A percentile compares a stretch with the other conserved stretches of the same genome.
Evolutionary conservation across 495 filamentous ascomycete genomes (phyloP).

Genomic region (Aeminium ludgeri): DNA sequence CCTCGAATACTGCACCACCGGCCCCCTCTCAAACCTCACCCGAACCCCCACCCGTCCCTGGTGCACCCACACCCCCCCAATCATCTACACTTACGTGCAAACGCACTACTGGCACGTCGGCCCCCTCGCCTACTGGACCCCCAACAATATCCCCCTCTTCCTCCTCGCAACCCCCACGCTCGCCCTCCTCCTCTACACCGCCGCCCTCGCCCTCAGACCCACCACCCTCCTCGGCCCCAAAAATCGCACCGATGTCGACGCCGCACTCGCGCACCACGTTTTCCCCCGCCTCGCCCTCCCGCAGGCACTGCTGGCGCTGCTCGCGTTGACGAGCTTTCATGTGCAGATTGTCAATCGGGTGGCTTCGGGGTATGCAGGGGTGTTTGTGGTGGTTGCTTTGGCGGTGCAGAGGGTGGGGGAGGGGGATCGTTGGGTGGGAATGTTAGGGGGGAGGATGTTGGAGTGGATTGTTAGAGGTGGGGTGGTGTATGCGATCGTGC

Average conservation of each 20-base stretch:
- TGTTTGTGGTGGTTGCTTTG: conserved; percentile 62
- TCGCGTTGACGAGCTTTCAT: conserved; percentile 67
- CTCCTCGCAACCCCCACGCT: conserved; percentile 67
- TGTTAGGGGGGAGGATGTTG: conserved; percentile 3
- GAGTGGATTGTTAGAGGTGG: conserved; percentile 41
- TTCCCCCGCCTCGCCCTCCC: conserved; percentile 44
- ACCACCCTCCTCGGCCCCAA: background rate
- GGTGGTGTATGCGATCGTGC: conserved; percentile 65
- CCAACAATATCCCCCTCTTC: conserved; percentile 77
- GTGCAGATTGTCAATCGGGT: conserved; percentile 87
- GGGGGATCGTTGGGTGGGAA: background rate
- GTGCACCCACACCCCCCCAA: conserved; percentile 56
- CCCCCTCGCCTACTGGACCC: conserved; percentile 78
- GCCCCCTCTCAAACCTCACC: no score
- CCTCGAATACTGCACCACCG: conserved; percentile 43
- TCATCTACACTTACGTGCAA: conserved; percentile 85
- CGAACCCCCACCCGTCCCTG: conserved; percentile 55
- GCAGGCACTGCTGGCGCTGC: conserved; percentile 52
- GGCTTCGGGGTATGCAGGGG: conserved; percentile 73
- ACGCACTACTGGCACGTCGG: conserved; percentile 79
- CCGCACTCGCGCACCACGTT: conserved; percentile 8
- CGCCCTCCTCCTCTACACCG: conserved; percentile 45
- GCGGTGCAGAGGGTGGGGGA: background rate
- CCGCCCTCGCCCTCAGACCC: conserved; percentile 1
- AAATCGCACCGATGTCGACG: background rate